phyloP scores from a whole-genome alignment of 176 grass and related monocot genomes.

The Rhynchospora tenuis region DNA sequence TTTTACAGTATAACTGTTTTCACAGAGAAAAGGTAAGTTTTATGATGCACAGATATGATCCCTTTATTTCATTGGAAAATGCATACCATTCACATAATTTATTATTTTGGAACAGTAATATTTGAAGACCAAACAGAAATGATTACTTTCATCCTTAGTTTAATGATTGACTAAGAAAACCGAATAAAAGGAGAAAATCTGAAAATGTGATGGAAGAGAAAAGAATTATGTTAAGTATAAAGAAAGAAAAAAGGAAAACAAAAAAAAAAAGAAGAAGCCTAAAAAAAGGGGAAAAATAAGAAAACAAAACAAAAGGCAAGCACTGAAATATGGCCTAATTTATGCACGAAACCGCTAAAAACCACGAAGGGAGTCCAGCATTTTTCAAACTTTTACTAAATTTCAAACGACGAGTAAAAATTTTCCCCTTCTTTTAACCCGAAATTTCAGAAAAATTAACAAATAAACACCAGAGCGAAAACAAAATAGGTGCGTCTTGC shows the following conservation, averaged over 20 bases:
- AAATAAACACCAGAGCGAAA: not conserved
- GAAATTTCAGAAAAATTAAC: not conserved
- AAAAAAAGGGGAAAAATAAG: not conserved
- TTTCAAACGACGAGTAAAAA: not conserved
- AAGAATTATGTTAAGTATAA: not conserved
- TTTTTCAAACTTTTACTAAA: not conserved
- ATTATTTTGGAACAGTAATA: not conserved
- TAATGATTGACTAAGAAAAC: not conserved
- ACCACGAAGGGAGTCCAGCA: not conserved
- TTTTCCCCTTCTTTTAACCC: not conserved
- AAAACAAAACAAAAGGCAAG: not conserved
- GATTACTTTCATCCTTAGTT: not conserved
- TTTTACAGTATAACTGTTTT: not conserved
- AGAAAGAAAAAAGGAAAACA: not conserved
- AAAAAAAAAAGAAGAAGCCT: too few species aligned
- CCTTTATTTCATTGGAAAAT: not conserved
- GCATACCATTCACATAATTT: not conserved
- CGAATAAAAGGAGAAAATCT: not conserved
- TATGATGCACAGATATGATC: not conserved
- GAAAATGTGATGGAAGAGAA: not conserved
- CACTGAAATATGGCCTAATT: not conserved
- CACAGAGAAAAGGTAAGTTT: not conserved
- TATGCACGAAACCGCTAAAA: not conserved
- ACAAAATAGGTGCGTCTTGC: not conserved
- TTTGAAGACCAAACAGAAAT: not conserved